Evolutionary conservation across 2,329 filamentous ascomycete genomes (phyloP), one percentile per base, ranked within the genome.

Genomic region (Phialophora expanda): DNA sequence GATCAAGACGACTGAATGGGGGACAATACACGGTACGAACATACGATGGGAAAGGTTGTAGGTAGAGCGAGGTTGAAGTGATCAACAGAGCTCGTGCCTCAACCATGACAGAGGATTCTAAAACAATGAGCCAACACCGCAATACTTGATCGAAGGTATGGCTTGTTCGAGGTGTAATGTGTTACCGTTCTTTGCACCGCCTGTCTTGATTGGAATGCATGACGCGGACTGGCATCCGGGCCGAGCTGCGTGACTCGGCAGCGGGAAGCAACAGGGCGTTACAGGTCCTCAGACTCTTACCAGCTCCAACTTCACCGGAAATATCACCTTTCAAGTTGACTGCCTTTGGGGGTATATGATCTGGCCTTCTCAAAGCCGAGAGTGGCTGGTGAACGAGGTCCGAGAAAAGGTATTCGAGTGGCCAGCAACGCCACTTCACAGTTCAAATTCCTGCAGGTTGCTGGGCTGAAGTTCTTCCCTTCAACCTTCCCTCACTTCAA

Each of bases 391-490:
- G 38, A 44, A n/a, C 17, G 38, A 44, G 38, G 38, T 7, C 38
- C 14, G 17, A 17, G 17, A 59, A 17, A 32, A 24, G 48, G 24
- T 28, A 51, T 51, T 51, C 48, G 48, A 22, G 20, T 51, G 22
- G 26, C 20, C 48, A 14, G n/a, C 48, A 4, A 59, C 28, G 56
- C 30, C 30, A 30, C n/a, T 9, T 20, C 44, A 12, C 62, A 7
- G 34, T 30, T 56, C 65, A 30, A 41, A 67, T 67, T 67, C 65
- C 65, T 64, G 57, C 65, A 54, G 12, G 65, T 67, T 67, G 65
- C 65, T 58, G 61, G 65, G 65, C 30, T 54, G n/a, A 53, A 14
- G 12, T 34, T 7, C 51, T 50, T 46, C 44, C 41, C 53, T 44
- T 44, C 48, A 41, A 6, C 26, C 44, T 56, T 9, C 11, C 32